Base-by-base conservation (phyloP, 768 basidiomycete genomes). In the Macrolepiota dolichaula region DNA sequence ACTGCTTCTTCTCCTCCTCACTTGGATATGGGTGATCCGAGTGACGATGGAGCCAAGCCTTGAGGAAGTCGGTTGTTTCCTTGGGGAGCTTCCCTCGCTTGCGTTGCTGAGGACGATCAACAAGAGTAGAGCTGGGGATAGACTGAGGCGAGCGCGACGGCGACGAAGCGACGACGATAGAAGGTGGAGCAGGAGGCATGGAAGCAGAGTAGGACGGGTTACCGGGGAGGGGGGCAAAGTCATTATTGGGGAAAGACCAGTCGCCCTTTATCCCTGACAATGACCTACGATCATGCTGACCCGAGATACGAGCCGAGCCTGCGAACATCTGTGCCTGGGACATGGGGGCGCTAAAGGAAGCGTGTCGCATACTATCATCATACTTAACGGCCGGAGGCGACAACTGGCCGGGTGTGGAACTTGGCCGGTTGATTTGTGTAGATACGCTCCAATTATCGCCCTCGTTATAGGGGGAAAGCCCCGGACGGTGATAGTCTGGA, bases 31-130 rank as follows among this genome's bases (percentile, higher is more conserved):
- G 92, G 67, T 94, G 92, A 71, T 94, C 92, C 1, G 89, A 89
- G 70, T 94, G 92, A 64, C 89, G 85, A 69, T 94, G 89, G 36
- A 94, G 78, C 92, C 92, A 94, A 7, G 91, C 86, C 68, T 93
- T 92, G 73, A 94, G 83, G 68, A 85, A 92, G 74, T 94, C 92
- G 35, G 92, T 94, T 38, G 92, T 92, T 75, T 92, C 91, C 77
- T 94, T 94, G 47, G 92, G 92, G 10, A 94, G 83, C 75, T 94
- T 94, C 61, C 92, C 91, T 60, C 92, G 85, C 70, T 92, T 92
- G 65, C 91, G 87, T 51, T 60, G 59, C 50, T 84, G 85, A 13
- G 89, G 89, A 19, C 89, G 87, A 65, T 91, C 89, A 64, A 87
- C 85, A 59, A 89, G 85, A 27, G 83, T 78, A 9, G 87, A 85